A percentile compares a stretch with the other conserved stretches of the same genome.
phyloP scores from a whole-genome alignment of 2,329 filamentous ascomycete genomes.

The Fusarium anguioides region DNA sequence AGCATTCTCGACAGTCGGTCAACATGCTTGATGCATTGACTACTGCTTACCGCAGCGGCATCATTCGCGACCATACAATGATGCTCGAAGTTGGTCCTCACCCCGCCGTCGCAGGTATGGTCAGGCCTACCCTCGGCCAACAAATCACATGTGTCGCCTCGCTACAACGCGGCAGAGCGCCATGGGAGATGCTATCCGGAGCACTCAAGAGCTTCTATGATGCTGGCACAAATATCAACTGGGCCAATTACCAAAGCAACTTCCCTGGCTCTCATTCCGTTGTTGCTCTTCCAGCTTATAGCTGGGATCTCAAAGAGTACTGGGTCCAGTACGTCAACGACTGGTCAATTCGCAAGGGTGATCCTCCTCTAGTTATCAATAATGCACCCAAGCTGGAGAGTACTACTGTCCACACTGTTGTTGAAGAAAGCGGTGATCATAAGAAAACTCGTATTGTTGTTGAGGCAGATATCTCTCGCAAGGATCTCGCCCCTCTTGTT shows the following conservation, averaged over 20 bases:
- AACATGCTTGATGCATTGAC: slow-evolving; percentile 27
- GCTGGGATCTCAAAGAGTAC: slow-evolving; percentile 79
- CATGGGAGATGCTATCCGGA: slow-evolving; percentile 17
- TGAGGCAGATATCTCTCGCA: slow-evolving; percentile 33
- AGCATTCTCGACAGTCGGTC: slow-evolving; percentile 33
- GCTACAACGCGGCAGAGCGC: slow-evolving; percentile 12
- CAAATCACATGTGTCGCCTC: slow-evolving; percentile 32
- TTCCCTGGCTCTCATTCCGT: slow-evolving; percentile 49
- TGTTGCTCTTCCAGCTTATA: slow-evolving; percentile 74
- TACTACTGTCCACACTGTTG: slow-evolving; percentile 29
- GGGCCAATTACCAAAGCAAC: slow-evolving; percentile 47
- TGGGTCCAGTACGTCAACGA: slow-evolving; percentile 74
- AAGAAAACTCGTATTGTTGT: slow-evolving; percentile 28
- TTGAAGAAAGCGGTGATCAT: slow-evolving; percentile 31
- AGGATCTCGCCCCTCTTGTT: slow-evolving; percentile 30
- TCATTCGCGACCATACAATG: slow-evolving; percentile 18
- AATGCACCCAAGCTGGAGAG: slow-evolving; percentile 21
- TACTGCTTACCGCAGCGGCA: background rate
- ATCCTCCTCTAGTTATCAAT: slow-evolving; percentile 33
- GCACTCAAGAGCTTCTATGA: slow-evolving; percentile 26
- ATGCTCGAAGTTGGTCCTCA: slow-evolving; percentile 38
- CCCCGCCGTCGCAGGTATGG: slow-evolving; percentile 34
- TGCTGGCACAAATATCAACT: slow-evolving; percentile 24
- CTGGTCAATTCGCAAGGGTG: slow-evolving; percentile 75
- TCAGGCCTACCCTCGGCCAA: slow-evolving; percentile 25